phyloP scores from a whole-genome alignment of 2,329 filamentous ascomycete genomes.

The Teratosphaeria destructans region DNA sequence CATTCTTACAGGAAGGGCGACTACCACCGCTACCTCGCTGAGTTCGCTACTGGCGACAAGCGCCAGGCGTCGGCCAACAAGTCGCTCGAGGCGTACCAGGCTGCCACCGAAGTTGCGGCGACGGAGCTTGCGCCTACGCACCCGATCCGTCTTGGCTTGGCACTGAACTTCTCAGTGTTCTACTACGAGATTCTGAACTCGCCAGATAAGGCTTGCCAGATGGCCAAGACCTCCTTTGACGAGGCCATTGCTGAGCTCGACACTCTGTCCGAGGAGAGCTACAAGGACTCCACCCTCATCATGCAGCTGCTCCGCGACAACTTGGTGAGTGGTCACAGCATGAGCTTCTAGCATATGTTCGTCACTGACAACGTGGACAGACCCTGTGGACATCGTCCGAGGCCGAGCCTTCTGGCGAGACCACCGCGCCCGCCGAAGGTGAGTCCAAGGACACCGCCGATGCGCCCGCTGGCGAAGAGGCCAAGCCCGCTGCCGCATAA shows the following conservation, averaged over 20 bases:
- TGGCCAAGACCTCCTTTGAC: conserved; percentile 91
- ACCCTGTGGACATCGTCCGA: conserved; percentile 99
- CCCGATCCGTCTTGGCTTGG: conserved; percentile 84
- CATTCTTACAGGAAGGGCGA: conserved; percentile 74
- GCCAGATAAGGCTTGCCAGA: conserved; percentile 93
- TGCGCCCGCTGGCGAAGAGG: conserved; percentile 44
- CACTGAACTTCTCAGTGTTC: conserved; percentile 96
- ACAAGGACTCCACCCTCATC: conserved; percentile 97
- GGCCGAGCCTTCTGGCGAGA: conserved; percentile 64
- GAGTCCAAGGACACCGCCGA: conserved; percentile 46
- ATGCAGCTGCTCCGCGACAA: conserved; percentile 98
- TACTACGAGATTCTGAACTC: conserved; percentile 99
- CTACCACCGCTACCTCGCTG: conserved; percentile 97
- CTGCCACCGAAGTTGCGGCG: conserved; percentile 78
- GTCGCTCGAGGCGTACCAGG: conserved; percentile 95
- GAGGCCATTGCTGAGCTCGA: conserved; percentile 96
- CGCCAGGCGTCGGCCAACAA: conserved; percentile 90
- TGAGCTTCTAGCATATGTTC: background rate
- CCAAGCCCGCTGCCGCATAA: conserved; percentile 34
- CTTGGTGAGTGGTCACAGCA: conserved; percentile 48
- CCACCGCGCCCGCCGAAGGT: conserved; percentile 31
- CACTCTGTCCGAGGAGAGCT: conserved; percentile 94
- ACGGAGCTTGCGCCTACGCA: conserved; percentile 84
- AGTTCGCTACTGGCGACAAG: conserved; percentile 89
- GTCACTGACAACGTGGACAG: conserved; percentile 37